Base-by-base conservation (phyloP, 2,329 filamentous ascomycete species). In the Penicillium sp. region DNA sequence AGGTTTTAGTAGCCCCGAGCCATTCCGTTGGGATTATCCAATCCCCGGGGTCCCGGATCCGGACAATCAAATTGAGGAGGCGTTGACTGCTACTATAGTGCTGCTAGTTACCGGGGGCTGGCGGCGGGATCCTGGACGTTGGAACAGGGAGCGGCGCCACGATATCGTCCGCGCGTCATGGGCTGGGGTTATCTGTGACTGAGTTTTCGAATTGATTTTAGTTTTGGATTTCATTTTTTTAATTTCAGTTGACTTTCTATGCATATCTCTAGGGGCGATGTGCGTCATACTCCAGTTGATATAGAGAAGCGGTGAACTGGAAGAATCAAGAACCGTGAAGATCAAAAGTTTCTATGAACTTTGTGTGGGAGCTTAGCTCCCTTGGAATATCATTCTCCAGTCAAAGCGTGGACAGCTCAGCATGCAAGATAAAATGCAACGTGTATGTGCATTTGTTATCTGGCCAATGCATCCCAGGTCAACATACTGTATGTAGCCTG, bases 391-490 rank as follows among this genome's bases (percentile, higher is more conserved):
- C 4, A 39, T 31, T 31, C 29, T 39, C 6, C 35, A 9, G 49
- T 52, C 57, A 53, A 51, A 57, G 57, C 54, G 52, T 37, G 19
- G 3, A 26, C n/a, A 35, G 29, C 22, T 37, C 22, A 37, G 4
- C 48, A 59, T 56, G 56, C 54, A 27, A 35, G 21, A n/a, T 29
- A n/a, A 47, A 53, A 53, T 59, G 59, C 59, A 61, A 59, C 54
- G 53, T 59, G 44, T 54, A 14, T 9, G 47, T 49, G 49, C 47
- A 47, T 26, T 44, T 5, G 42, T 14, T 22, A 26, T 22, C 13
- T 24, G 42, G 42, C 13, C 21, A 22, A n/a, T 27, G 24, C 26
- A 48, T 11, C 29, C 22, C 8, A 52, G 31, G 22, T 42, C 14
- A 24, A 48, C 29, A 13, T 29, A 29, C 27, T 29, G 27, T 29